Conservation (phyloP, 129 eudicot genomes). For the Ambrosia trifida region DNA sequence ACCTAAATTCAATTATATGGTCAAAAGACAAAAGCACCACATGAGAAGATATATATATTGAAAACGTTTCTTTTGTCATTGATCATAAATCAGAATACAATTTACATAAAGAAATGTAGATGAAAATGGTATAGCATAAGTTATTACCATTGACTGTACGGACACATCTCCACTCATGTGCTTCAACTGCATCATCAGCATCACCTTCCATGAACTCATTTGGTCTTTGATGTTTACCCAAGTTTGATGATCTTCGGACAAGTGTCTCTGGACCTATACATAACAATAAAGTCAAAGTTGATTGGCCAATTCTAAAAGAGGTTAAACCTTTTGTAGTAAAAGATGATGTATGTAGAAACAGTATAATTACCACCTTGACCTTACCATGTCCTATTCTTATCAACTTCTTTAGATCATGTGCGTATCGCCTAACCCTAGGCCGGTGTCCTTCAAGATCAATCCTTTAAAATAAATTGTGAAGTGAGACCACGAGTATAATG, state of each 20-base stretch:
- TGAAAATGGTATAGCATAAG: constrained; percentile 3
- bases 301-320: neutral
- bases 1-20: constrained; percentile 51
- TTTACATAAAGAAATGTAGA: neutral
- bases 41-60: neutral
- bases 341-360: constrained; percentile 4
- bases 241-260: constrained; percentile 57
- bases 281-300: neutral
- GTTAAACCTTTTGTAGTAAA: neutral
- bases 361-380: constrained; percentile 42
- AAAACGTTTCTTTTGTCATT: neutral
- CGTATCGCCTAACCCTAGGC: constrained; percentile 77
- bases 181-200: constrained; percentile 83
- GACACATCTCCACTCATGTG: constrained; percentile 88
- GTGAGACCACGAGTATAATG: constrained; percentile 19
- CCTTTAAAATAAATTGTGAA: constrained; percentile 48
- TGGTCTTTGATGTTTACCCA: constrained; percentile 34
- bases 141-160: constrained; percentile 69
- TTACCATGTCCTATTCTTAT: constrained; percentile 93
- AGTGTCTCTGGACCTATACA: constrained; percentile 81
- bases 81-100: neutral
- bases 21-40: constrained; percentile 23
- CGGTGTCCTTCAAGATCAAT: constrained; percentile 90
- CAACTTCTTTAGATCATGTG: constrained; percentile 76
- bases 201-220: constrained; percentile 60